Conservation (phyloP, 1,139 yeast genomes). For the Kodamaea arcana region DNA sequence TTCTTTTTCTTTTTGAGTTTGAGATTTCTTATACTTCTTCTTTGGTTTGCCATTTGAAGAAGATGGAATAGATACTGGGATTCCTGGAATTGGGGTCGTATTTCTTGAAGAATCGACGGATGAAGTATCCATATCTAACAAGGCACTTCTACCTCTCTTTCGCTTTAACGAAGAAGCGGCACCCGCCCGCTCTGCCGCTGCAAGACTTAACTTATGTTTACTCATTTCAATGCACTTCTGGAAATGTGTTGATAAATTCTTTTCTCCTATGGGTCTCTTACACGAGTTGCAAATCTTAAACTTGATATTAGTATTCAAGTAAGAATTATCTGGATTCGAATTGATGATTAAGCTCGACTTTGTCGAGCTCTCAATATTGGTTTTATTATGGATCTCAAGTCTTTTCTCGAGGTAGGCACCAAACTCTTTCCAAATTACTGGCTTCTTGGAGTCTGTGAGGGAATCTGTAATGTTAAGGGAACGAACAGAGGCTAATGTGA, state of each 20-base stretch:
- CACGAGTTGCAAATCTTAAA: constrained; percentile 67
- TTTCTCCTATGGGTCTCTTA: constrained; percentile 56
- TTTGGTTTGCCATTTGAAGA: constrained; percentile 29
- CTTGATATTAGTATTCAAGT: constrained; percentile 40
- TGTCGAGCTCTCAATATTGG: constrained; percentile 16
- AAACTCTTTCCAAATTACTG: constrained; percentile 55
- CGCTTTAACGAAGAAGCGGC: constrained; percentile 19
- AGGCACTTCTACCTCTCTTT: constrained; percentile 27
- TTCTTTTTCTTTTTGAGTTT: constrained; percentile 43
- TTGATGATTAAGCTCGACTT: constrained; percentile 15
- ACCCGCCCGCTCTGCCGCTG: constrained; percentile 7
- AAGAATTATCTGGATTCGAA: constrained; percentile 33
- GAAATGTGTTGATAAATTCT: constrained; percentile 44
- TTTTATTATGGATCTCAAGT: constrained; percentile 25
- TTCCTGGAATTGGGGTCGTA: constrained; percentile 34
- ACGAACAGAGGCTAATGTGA: constrained; percentile 25
- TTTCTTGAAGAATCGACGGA: constrained; percentile 42
- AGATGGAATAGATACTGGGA: constrained; percentile 15
- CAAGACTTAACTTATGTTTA: constrained; percentile 28
- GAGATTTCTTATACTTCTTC: constrained; percentile 44
- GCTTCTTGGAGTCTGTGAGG: constrained; percentile 14
- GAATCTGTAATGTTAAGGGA: constrained; percentile 16
- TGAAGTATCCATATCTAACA: constrained; percentile 32
- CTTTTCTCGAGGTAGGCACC: constrained; percentile 55
- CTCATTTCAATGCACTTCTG: constrained; percentile 42